Conservation (phyloP, 768 basidiomycete genomes). For the Mycena metata region DNA sequence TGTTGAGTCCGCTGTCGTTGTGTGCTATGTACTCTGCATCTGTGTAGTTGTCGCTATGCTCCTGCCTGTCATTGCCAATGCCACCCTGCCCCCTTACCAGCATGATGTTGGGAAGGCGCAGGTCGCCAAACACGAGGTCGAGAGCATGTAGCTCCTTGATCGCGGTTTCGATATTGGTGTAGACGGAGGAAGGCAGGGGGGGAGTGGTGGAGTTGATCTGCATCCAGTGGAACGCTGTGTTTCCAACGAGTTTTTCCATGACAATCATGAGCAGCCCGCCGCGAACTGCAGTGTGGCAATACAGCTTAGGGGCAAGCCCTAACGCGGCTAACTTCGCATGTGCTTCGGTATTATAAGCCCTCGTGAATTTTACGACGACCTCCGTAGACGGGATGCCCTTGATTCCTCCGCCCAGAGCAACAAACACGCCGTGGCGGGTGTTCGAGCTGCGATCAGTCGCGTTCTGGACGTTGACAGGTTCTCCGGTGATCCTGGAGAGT, state of each 20-base stretch:
- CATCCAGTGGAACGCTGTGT: constrained; percentile 8
- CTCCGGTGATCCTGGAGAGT: constrained; percentile 16
- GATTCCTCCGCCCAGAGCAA: constrained; percentile 9
- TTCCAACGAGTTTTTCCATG: constrained; percentile 19
- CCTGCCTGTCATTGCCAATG: constrained; percentile 3
- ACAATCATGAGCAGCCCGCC: constrained; percentile 17
- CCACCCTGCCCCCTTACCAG: background rate
- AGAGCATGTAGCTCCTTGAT: constrained; percentile 7
- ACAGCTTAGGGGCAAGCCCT: constrained; percentile 16
- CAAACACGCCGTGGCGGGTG: constrained; percentile 20
- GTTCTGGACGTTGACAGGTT: constrained; percentile 9
- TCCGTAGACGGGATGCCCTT: constrained; percentile 8
- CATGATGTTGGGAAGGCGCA: constrained; percentile 20
- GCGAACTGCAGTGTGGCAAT: constrained; percentile 11
- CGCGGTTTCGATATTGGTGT: background rate
- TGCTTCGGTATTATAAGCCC: background rate
- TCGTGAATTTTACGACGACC: constrained; percentile 22
- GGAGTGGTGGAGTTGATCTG: background rate
- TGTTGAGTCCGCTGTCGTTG: constrained; percentile 1
- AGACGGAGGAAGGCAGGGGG: constrained; percentile 4
- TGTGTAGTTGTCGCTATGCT: background rate
- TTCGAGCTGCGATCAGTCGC: constrained; percentile 6
- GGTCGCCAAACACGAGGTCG: constrained; percentile 20
- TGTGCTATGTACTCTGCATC: background rate
- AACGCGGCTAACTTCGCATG: constrained; percentile 1